Conservation (phyloP, 345 rosid genomes). For the Pistacia integerrima region DNA sequence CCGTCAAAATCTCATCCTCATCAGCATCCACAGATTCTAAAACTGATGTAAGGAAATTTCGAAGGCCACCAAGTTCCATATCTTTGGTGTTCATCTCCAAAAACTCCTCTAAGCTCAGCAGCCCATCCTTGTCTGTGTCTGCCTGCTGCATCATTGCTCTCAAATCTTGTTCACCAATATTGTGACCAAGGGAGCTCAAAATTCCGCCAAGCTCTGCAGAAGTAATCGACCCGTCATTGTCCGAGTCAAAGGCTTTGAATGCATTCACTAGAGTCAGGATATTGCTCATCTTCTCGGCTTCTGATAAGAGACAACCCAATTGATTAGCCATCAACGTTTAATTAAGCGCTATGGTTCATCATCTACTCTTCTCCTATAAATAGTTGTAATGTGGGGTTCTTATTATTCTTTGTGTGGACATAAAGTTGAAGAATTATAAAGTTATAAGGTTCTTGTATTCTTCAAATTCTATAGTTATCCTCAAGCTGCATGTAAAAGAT, state of each 20-base stretch:
- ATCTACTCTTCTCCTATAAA: neutral
- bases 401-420: conserved; percentile 15
- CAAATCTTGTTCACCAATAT: conserved; percentile 45
- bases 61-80: conserved; percentile 44
- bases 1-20: conserved; percentile 39
- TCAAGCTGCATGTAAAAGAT: neutral
- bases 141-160: conserved; percentile 57
- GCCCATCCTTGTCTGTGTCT: conserved; percentile 49
- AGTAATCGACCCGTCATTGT: conserved; percentile 58
- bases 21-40: conserved; percentile 32
- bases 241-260: conserved; percentile 61
- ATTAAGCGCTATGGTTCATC: neutral
- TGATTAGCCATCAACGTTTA: conserved; percentile 40
- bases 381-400: neutral
- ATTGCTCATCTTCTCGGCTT: conserved; percentile 49
- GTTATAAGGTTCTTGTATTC: conserved; percentile 23
- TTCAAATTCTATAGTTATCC: conserved; percentile 13
- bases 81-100: conserved; percentile 62
- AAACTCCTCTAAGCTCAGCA: conserved; percentile 59
- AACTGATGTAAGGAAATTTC: conserved; percentile 29
- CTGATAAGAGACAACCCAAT: conserved; percentile 31
- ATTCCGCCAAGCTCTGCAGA: conserved; percentile 59
- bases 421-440: conserved; percentile 17
- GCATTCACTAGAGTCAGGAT: conserved; percentile 52
- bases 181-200: conserved; percentile 56